Conservation (phyloP, 2,329 filamentous ascomycete species). For the Exophiala spinifera region DNA sequence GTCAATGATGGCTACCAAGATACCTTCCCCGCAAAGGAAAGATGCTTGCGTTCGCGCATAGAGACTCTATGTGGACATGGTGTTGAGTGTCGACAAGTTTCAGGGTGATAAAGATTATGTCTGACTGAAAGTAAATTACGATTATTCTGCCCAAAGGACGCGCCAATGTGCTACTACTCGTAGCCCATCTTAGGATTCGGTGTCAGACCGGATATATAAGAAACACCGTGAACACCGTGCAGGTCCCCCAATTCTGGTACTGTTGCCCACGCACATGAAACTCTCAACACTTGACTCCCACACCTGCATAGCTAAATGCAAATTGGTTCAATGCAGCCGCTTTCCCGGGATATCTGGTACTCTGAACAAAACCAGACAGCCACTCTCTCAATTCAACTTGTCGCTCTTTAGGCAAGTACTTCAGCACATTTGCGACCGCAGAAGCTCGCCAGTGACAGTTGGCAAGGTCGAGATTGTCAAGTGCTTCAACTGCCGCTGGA, state of each 20-base stretch:
- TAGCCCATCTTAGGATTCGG: no score
- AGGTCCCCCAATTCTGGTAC: no score
- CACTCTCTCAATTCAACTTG: constrained; percentile 7
- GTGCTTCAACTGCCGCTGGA: background rate
- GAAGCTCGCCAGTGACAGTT: constrained; percentile 17
- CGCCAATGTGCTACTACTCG: no score
- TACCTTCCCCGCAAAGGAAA: background rate
- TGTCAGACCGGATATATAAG: no score
- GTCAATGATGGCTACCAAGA: no score
- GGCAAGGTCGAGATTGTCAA: constrained; percentile 9
- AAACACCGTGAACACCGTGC: no score
- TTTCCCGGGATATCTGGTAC: constrained; percentile 13
- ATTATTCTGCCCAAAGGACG: no score
- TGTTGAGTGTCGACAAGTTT: background rate
- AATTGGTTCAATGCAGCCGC: constrained; percentile 9
- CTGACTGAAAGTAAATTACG: no score
- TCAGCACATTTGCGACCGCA: constrained; percentile 16
- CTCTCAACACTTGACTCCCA: background rate
- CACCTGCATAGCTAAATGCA: constrained; percentile 15
- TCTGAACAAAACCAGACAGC: constrained; percentile 12
- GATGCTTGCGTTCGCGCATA: background rate
- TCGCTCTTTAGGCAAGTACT: constrained; percentile 14
- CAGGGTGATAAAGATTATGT: background rate
- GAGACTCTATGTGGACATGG: background rate
- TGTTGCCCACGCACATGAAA: no score